Base-by-base conservation (phyloP, 768 basidiomycete species). In the Russula lepida region DNA sequence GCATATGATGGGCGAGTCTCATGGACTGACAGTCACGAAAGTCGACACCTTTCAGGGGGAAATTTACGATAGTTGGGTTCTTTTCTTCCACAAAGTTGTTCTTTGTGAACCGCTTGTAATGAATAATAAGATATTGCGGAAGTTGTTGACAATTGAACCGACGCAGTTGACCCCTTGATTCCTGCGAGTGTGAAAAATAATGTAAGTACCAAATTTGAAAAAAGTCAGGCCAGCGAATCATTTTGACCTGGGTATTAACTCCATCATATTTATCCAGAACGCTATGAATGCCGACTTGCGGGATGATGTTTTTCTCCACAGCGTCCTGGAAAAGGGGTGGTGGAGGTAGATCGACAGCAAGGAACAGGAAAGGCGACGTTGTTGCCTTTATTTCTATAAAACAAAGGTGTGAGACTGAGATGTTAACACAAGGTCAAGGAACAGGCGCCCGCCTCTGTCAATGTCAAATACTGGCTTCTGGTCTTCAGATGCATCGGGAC, bases 41-140 rank as follows among this genome's bases (percentile, higher is more conserved):
- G 73, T 99, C 95, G 21, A 98, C 81, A 4, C 95, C 95, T 60
- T 89, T 83, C 27, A 98, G 78, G 3, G 95, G 95, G 69, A 97
- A 99, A 70, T 95, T 99, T 67, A 99, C 90, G 63, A 99, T 95
- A 1, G 97, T 99, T 8, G 95, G 95, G 69, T 99, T 99, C 74
- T 97, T 97, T 73, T 99, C 97, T 73, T 98, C 95, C 6, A 98
- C 94, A 68, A 98, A 98, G 55, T 80, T 80, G 72, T 98, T 99
- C 72, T 91, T 97, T 25, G 92, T 94, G 75, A 98, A 99, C 41
- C 97, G 84, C 72, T 95, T 98, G 79, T 88, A 95, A 71, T 95
- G 91, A 21, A 98, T 77, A 68, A 98, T 89, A 69, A 99, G 85
- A 71, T 97, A 98, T 53, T 81, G 90, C 41, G 97, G 97, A 62